Base-by-base conservation (phyloP, 2,329 filamentous ascomycete genomes). In the Lojkania enalia region DNA sequence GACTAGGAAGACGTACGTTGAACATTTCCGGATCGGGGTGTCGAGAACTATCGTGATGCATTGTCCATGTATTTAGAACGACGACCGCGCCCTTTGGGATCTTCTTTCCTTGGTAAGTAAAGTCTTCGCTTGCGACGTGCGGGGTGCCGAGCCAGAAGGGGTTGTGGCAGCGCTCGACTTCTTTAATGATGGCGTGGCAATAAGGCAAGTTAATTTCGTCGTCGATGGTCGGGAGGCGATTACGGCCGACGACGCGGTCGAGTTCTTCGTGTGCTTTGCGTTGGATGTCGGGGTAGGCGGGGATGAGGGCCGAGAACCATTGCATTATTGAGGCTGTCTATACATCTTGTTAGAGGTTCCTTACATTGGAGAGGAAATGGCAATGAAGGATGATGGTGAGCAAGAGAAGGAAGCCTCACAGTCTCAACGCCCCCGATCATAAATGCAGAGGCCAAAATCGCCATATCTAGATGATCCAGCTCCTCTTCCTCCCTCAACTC, bases 61-160 rank as follows among this genome's bases (percentile, higher is more conserved):
- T 68, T 7, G 67, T 70, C 58, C 56, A 71, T 1, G 54, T 59
- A 29, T 64, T 71, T 2, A 73, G 51, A 2, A 75, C 58, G 4
- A 75, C 54, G 3, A 64, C 64, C 1, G 66, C 66, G 1, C 66
- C 71, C 33, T 70, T 72, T 1, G 74, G 74, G 20, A 77, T 66
- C 3, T 62, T 54, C 9, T 68, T 68, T 6, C 31, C 33, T 3
- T 39, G 3, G 19, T 51, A 48, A 9, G 29, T 20, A 21, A 46
- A 45, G 21, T 51, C 44, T 14, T 41, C 29, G 9, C n/a, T 39
- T 1, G 44, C 42, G 12, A 33, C 33, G 20, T 46, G 38, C n/a
- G 44, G 44, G 12, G 44, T 46, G 4, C 33, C 25, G 12, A 46
- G 25, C 44, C 37, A 46, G 31, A 44, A 44, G 6, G 35, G 42